Percentiles rank a stretch among this genome's conserved stretches.
Conservation (phyloP, 1,139 yeast species). For the Suhomyces wounanorum region DNA sequence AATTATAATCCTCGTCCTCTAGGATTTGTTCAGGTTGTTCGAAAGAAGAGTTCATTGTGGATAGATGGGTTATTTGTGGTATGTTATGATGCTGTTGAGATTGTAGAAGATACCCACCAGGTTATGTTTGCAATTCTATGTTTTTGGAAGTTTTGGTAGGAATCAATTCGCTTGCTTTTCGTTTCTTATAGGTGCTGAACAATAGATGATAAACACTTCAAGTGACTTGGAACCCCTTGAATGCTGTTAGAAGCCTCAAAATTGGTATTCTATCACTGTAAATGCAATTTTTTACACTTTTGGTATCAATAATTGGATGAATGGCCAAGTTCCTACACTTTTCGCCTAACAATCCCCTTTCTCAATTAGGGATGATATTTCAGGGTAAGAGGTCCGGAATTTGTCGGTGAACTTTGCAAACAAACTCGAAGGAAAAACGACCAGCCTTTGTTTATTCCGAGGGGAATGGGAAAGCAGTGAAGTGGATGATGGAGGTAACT, state of each 20-base stretch:
- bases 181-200: too few species aligned
- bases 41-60: slow-evolving; percentile 2
- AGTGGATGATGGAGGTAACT: neutral
- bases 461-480: neutral
- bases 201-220: too few species aligned
- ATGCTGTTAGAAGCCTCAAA: too few species aligned
- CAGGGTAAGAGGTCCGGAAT: neutral
- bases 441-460: neutral
- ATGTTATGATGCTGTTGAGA: neutral
- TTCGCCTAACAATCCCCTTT: too few species aligned
- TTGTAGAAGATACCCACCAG: neutral
- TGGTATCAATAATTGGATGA: too few species aligned
- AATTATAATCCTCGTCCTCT: slow-evolving; percentile 9
- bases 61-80: neutral
- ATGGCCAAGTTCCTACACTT: too few species aligned
- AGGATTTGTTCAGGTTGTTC: slow-evolving; percentile 7
- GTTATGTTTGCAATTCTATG: too few species aligned
- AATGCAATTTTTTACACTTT: too few species aligned
- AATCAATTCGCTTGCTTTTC: too few species aligned
- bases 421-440: neutral
- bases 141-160: too few species aligned
- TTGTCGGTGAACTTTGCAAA: neutral
- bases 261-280: too few species aligned
- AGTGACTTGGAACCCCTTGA: too few species aligned
- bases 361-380: neutral